phyloP scores from a whole-genome alignment of 1,284 basidiomycete species.

The Mycena citricolor region DNA sequence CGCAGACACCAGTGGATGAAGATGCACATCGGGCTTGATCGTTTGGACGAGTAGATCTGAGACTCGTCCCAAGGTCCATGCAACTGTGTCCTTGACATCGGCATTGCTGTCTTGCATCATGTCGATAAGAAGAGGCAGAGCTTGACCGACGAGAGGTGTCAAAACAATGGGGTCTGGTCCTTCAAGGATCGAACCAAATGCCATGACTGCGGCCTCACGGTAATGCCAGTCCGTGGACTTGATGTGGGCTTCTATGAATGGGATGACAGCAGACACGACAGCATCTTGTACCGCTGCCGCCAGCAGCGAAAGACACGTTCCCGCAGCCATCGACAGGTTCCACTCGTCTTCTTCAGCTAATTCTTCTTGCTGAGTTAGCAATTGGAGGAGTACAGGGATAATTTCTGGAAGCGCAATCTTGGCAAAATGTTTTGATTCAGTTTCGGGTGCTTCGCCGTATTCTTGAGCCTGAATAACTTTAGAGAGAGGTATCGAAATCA shows the following conservation, averaged over 20 bases:
- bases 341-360: slow-evolving; percentile 99
- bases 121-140: slow-evolving; percentile 89
- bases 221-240: slow-evolving; percentile 90
- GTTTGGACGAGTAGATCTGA: slow-evolving; percentile 87
- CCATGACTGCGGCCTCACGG: slow-evolving; percentile 97
- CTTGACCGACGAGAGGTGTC: slow-evolving; percentile 91
- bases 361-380: slow-evolving; percentile 93
- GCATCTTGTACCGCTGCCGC: slow-evolving; percentile 90
- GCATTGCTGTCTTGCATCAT: slow-evolving; percentile 90
- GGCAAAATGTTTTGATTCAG: slow-evolving; percentile 89
- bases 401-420: slow-evolving; percentile 95
- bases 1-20: slow-evolving; percentile 82
- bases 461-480: slow-evolving; percentile 63
- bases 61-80: slow-evolving; percentile 97
- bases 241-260: slow-evolving; percentile 98
- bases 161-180: slow-evolving; percentile 89
- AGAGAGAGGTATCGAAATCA: slow-evolving; percentile 10
- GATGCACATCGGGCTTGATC: slow-evolving; percentile 89
- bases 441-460: slow-evolving; percentile 88
- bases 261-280: slow-evolving; percentile 91
- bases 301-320: slow-evolving; percentile 86
- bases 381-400: slow-evolving; percentile 85
- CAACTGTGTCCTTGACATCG: slow-evolving; percentile 95
- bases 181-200: slow-evolving; percentile 96
- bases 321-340: slow-evolving; percentile 98